Conservation (phyloP, 495 filamentous ascomycete genomes). For the Podospora conica region DNA sequence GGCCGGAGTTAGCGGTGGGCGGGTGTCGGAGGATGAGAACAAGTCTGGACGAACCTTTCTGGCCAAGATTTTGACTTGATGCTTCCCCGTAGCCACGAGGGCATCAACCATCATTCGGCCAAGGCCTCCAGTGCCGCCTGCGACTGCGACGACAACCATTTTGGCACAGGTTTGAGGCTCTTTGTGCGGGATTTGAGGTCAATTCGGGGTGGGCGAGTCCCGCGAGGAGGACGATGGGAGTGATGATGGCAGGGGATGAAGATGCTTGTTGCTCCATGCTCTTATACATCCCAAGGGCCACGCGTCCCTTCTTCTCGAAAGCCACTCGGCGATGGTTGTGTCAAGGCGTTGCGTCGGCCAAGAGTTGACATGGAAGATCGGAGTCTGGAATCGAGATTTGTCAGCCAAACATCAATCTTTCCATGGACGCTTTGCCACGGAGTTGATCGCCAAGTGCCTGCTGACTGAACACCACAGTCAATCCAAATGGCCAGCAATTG, state of each 20-base stretch:
- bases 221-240: too few relatives aligned
- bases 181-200: too few relatives aligned
- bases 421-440: background rate
- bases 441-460: background rate
- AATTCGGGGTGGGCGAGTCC: too few relatives aligned
- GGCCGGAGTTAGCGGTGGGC: background rate
- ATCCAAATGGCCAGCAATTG: background rate
- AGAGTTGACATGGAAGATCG: background rate
- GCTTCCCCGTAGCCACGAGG: conserved; percentile 31
- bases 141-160: conserved; percentile 47
- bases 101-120: conserved; percentile 48
- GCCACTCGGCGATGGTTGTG: background rate
- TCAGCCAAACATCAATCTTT: background rate
- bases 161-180: too few relatives aligned
- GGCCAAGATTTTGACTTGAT: conserved; percentile 41
- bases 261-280: background rate
- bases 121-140: conserved; percentile 48
- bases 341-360: background rate
- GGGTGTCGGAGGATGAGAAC: background rate
- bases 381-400: background rate
- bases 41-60: conserved; percentile 27
- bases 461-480: background rate
- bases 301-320: background rate
- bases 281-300: background rate
- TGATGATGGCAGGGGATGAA: too few relatives aligned